Base-by-base conservation (phyloP, 148 eudicot genomes). In the Vaccinium darrowii region DNA sequence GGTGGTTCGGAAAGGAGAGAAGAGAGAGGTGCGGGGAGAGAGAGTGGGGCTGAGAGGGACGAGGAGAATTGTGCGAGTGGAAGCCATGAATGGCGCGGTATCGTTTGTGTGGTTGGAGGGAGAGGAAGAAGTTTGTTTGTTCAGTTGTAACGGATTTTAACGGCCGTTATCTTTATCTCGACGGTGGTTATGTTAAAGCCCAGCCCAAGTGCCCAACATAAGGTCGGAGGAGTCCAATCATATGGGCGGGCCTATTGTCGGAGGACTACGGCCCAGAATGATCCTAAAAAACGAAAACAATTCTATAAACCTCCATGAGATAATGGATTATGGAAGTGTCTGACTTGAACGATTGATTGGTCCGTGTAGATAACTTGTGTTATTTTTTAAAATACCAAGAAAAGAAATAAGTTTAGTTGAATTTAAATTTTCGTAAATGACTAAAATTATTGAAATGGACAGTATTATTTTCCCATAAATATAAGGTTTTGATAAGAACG, bases 81-180 rank as follows among this genome's bases (percentile, higher is more conserved):
- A 81, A n/a, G 92, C 91, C 92, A 90, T 90, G 65, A 76, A 11
- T 67, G 73, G 73, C 73, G 73, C n/a, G 73, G 73, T 67, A 10
- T 25, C 73, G 73, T 67, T 25, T 67, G 73, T 67, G 73, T 67
- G 73, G 73, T 67, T 52, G 56, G 56, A 52, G 12, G 12, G 56
- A 52, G 56, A 1, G 33, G 73, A 27, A 67, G 73, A 67, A 67
- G 73, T 25, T 25, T 25, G 73, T 67, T 1, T n/a, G 72, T 9
- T 25, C 36, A 9, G 16, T 67, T 25, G 73, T 67, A 67, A 67
- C 36, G 33, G 73, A 67, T 67, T 67, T 23, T 5, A 12, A 67
- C 73, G 73, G 73, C 73, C 15, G 33, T 67, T 67, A 25, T 14
- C 73, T 25, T 25, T 67, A 12, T 25, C 25, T 27, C 25, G 73